phyloP scores from a whole-genome alignment of 106 monocot species.

The Agapanthus africanus region DNA sequence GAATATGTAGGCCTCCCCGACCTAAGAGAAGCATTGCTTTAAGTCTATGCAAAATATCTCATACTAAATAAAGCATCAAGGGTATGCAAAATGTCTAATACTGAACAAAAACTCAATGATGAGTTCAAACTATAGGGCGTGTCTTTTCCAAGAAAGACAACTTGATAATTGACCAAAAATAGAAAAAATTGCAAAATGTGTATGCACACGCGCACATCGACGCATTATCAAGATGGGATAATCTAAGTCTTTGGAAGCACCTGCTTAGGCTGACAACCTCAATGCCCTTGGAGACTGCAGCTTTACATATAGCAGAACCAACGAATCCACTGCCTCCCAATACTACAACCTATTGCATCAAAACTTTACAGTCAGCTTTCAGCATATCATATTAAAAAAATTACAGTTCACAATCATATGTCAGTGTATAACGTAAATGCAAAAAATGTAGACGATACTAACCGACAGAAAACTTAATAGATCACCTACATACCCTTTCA shows the following conservation, averaged over 20 bases:
- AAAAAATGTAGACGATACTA: neutral
- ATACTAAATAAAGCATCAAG: neutral
- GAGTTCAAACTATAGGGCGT: too few relatives aligned
- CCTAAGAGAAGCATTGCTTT: constrained; percentile 28
- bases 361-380: constrained; percentile 1
- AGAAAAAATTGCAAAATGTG: neutral
- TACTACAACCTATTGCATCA: constrained; percentile 63
- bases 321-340: constrained; percentile 95
- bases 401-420: neutral
- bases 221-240: neutral
- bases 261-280: constrained; percentile 95
- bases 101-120: neutral
- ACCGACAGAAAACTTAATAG: neutral
- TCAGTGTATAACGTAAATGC: neutral
- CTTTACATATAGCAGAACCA: constrained; percentile 95
- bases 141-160: too few relatives aligned
- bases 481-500: constrained; percentile 33
- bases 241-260: constrained; percentile 22
- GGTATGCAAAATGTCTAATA: neutral
- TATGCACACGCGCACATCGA: neutral
- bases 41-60: constrained; percentile 1
- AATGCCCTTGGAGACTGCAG: constrained; percentile 91
- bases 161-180: too few relatives aligned
- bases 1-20: constrained; percentile 73
- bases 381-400: neutral